These are phyloP conservation scores for Sechiopsis laciniata DNA, from an alignment of 306 rosid species.

Conservation along the genomic window DNA sequence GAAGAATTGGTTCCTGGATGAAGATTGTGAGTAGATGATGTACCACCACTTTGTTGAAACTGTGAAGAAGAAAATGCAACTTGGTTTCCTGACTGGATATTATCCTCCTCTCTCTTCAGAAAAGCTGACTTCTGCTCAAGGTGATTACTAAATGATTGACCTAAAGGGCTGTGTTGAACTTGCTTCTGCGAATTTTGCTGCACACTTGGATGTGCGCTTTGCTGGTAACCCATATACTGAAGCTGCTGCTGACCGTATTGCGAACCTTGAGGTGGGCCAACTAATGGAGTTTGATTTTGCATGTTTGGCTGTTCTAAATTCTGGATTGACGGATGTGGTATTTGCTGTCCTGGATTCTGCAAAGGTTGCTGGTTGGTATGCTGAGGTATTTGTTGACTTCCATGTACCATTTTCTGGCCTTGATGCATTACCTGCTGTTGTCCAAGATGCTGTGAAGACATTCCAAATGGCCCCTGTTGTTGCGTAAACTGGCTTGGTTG, in stretches of 20 bases:
- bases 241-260: constrained; percentile 55
- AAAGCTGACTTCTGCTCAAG: constrained; percentile 44
- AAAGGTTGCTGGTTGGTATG: constrained; percentile 27
- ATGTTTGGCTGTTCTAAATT: constrained; percentile 45
- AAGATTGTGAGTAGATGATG: constrained; percentile 47
- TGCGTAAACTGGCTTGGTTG: constrained; percentile 39
- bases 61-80: constrained; percentile 66
- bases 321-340: not conserved
- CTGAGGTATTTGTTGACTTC: constrained; percentile 45
- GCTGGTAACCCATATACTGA: constrained; percentile 70
- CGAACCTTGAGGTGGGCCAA: constrained; percentile 50
- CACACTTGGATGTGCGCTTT: constrained; percentile 42
- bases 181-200: constrained; percentile 53
- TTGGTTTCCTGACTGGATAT: constrained; percentile 60
- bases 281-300: constrained; percentile 53
- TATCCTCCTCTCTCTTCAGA: constrained; percentile 50
- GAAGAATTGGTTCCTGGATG: constrained; percentile 44
- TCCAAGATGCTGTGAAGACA: not conserved
- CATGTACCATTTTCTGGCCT: constrained; percentile 48
- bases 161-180: constrained; percentile 43
- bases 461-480: constrained; percentile 33
- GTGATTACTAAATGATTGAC: constrained; percentile 53
- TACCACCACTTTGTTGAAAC: constrained; percentile 50
- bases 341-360: constrained; percentile 53
- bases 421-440: constrained; percentile 18